These are phyloP conservation scores for Dipteronia sinensis DNA, from an alignment of 345 rosid species.

Conservation along the genomic window DNA sequence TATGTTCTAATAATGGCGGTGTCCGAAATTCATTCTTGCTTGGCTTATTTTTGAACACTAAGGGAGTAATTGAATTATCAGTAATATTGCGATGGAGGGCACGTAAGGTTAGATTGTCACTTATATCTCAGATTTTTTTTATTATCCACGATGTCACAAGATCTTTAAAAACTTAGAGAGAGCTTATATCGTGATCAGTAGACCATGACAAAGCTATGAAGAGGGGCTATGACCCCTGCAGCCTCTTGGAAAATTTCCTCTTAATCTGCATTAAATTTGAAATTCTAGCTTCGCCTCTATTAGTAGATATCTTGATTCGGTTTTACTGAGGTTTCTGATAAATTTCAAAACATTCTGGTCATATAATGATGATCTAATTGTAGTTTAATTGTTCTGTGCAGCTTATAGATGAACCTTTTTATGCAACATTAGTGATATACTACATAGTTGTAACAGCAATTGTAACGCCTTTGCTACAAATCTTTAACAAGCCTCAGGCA, in stretches of 20 bases:
- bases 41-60: conserved; percentile 25
- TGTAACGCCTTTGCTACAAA: conserved; percentile 11
- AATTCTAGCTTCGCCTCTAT: too few species aligned
- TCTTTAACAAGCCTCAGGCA: conserved; percentile 26
- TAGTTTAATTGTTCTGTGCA: conserved; percentile 4
- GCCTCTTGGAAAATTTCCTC: too few species aligned
- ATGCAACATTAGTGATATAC: conserved; percentile 24
- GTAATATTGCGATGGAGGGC: not conserved
- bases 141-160: too few species aligned
- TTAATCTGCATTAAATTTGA: too few species aligned
- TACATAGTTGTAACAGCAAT: conserved; percentile 24
- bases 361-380: not conserved
- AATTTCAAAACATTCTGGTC: too few species aligned
- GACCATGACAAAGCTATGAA: too few species aligned
- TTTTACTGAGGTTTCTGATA: too few species aligned
- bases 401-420: conserved; percentile 19
- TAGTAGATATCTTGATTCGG: too few species aligned
- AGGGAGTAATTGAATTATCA: conserved; percentile 20
- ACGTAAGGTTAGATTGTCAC: not conserved
- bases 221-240: too few species aligned
- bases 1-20: not conserved
- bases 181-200: too few species aligned
- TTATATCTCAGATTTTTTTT: too few species aligned
- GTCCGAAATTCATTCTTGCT: conserved; percentile 21
- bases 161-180: not conserved